These are phyloP conservation scores for Tetrahymena elliotti DNA, from an alignment of 73 alveolate genomes.

Conservation along the genomic window DNA sequence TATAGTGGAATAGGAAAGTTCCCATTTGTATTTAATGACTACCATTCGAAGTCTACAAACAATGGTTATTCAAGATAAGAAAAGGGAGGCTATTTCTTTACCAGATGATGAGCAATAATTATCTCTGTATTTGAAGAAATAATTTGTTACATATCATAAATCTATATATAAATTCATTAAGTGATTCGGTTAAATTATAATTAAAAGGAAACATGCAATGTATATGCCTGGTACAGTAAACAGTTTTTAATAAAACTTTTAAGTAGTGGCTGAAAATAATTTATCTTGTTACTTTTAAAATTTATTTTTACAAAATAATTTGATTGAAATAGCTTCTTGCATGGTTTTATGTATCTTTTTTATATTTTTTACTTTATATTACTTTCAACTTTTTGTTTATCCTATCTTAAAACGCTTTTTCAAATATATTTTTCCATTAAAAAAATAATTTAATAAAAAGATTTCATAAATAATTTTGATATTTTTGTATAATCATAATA, in stretches of 20 bases:
- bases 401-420: no score
- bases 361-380: no score
- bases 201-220: background rate
- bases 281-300: background rate
- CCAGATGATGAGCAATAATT: conserved; percentile 12
- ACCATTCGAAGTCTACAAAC: conserved; percentile 37
- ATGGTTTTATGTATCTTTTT: no score
- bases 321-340: no score
- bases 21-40: conserved; percentile 35
- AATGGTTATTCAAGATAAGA: conserved; percentile 39
- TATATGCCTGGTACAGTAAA: background rate
- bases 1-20: conserved; percentile 27
- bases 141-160: background rate
- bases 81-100: conserved; percentile 37
- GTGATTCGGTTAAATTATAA: background rate
- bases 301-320: background rate
- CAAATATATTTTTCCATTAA: no score
- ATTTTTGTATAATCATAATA: no score
- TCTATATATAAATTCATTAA: no score
- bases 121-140: background rate
- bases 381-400: no score
- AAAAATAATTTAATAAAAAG: no score
- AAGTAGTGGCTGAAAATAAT: background rate
- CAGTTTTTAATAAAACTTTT: background rate
- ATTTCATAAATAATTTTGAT: no score